Evolutionary conservation across 306 rosid species (phyloP), one percentile per base, ranked within the genome.

Genomic region (Spatholobus suberectus): DNA sequence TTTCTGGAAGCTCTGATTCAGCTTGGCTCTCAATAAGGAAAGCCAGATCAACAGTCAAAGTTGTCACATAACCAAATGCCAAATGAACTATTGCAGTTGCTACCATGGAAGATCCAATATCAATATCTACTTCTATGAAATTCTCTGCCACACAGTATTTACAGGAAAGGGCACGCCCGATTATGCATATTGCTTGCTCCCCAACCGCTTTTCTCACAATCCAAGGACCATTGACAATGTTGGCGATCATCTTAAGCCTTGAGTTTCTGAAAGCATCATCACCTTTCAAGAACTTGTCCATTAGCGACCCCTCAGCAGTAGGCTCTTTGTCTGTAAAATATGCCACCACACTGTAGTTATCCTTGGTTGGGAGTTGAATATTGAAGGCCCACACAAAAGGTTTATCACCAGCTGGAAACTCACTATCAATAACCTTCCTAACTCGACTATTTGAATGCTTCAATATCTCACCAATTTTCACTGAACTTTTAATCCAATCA

Each of bases 381-480:
- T 93, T 95, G 79, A 93, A 93, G 29, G 94, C 98, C 98, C 98
- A 95, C 57, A 81, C 91, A 85, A 95, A 92, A 72, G 99, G 99
- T 85, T 85, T 92, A 52, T 86, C 80, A 34, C 89, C 90, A 12
- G 67, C 67, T 6, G 89, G 90, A 85, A 87, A 95, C 87, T 89
- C 85, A 0, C 89, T 83, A 81, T 89, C 94, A 26, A 92, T 89
- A 4, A 81, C 86, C 84, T 84, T 93, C 79, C 88, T 81, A n/a
- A 95, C 83, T 59, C 94, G 89, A 76, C 85, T 85, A 81, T 81
- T 67, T 44, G 91, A 97, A 82, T 89, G 81, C 82, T 82, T 87
- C 67, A 95, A 72, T 76, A 93, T 83, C 73, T 90, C 98, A 38
- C 85, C 85, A 47, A 93, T 87, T 89, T 93, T 95, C 68, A 67